Percentiles rank a stretch among this genome's conserved stretches.
Evolutionary conservation across 108 stramenopile genomes (phyloP).

Genomic region (Fistulifera solaris): DNA sequence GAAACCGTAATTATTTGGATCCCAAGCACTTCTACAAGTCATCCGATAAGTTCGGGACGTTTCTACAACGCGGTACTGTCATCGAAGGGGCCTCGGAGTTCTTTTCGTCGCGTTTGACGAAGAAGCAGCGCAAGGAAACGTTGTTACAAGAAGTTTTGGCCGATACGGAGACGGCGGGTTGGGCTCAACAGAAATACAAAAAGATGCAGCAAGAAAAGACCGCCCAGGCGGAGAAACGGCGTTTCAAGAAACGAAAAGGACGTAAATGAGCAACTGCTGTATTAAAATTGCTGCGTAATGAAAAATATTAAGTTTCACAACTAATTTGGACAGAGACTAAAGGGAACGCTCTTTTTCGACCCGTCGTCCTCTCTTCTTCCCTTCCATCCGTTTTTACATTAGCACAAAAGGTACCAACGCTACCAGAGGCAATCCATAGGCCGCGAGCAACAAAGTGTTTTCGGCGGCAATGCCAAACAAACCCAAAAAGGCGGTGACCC

Average conservation of each 20-base stretch:
- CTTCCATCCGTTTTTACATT: constrained; percentile 17
- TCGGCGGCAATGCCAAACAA: constrained; percentile 42
- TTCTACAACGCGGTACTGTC: constrained; percentile 75
- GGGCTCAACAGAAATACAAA: constrained; percentile 54
- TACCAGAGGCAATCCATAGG: constrained; percentile 52
- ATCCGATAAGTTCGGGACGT: constrained; percentile 35
- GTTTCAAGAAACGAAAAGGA: not conserved
- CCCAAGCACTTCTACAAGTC: constrained; percentile 96
- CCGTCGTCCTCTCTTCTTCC: too few species aligned
- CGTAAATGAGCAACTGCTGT: not conserved
- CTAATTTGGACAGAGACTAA: too few species aligned
- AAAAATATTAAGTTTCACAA: too few species aligned
- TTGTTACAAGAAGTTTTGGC: constrained; percentile 88
- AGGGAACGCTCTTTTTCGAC: too few species aligned
- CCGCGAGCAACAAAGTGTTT: constrained; percentile 22
- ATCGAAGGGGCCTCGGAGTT: constrained; percentile 82
- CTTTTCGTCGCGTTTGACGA: constrained; percentile 77
- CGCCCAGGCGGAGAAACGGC: not conserved
- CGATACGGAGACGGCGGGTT: constrained; percentile 37
- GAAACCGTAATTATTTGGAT: constrained; percentile 88
- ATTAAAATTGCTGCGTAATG: too few species aligned
- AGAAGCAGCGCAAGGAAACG: constrained; percentile 72
- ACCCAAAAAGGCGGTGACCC: constrained; percentile 51
- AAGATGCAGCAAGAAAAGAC: constrained; percentile 55
- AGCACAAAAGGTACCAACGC: constrained; percentile 53